phyloP scores from a whole-genome alignment of 495 filamentous ascomycete species.

The Alectoria sarmentosa region DNA sequence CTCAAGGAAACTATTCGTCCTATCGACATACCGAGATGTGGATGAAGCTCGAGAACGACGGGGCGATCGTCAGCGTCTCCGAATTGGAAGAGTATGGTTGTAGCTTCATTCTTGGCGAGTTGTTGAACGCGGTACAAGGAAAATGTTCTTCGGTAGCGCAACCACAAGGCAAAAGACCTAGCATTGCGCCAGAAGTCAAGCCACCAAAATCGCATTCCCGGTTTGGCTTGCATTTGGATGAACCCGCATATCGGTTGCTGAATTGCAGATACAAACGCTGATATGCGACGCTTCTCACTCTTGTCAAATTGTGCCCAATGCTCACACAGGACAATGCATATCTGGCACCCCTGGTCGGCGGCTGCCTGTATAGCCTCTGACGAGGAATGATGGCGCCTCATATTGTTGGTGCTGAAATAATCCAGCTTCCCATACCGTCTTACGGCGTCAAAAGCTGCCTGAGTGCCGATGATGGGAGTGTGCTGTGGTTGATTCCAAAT shows the following conservation, averaged over 20 bases:
- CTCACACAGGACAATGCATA: not conserved
- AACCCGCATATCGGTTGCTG: not conserved
- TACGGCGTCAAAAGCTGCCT: not conserved
- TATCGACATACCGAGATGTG: not conserved
- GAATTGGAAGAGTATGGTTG: not conserved
- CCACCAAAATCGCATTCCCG: not conserved
- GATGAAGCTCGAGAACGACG: not conserved
- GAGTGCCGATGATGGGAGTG: not conserved
- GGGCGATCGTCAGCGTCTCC: not conserved
- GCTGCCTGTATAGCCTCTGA: not conserved
- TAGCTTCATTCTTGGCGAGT: not conserved
- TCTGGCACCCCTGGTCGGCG: not conserved
- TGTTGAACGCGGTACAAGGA: not conserved
- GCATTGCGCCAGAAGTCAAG: not conserved
- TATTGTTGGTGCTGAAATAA: not conserved
- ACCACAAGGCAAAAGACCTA: not conserved
- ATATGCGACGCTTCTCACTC: not conserved
- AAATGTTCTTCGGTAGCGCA: not conserved
- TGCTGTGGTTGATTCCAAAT: not conserved
- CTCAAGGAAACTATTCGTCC: not conserved
- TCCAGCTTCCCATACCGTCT: not conserved
- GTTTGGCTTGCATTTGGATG: not conserved
- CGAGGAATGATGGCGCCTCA: not conserved
- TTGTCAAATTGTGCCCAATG: not conserved
- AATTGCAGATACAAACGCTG: not conserved